Base-by-base conservation (phyloP, 2,329 filamentous ascomycete species). In the Aurifilum marmelostoma region DNA sequence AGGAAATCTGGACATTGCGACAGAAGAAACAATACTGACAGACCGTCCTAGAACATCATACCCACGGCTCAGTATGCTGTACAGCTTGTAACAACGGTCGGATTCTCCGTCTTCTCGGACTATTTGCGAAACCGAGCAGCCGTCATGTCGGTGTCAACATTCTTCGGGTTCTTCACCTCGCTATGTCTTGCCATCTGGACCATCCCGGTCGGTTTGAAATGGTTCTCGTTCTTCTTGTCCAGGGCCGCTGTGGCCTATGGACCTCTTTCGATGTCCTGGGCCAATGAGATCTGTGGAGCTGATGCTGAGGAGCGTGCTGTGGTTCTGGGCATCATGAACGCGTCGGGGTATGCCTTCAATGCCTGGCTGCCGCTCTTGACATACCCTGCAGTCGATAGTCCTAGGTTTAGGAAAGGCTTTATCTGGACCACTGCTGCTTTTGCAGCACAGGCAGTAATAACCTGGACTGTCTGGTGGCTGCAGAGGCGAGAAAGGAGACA, bases 91-190 rank as follows among this genome's bases (percentile, higher is more conserved):
- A 82, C 81, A 9, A 88, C 86, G 0, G 78, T 89, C 0, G 75
- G 79, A 24, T 88, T 83, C 72, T 87, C 80, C 21, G 88, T 81
- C 85, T 81, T 78, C 24, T 88, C 80, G 14, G 88, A 83, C 76
- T 81, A 79, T 6, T 76, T 84, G 65, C 85, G 85, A 39, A 69
- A 54, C 29, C 68, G 69, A 8, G 63, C 69, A 2, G 43, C 62
- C n/a, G 65, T 71, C 6, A 72, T 72, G 71, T 66, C 66, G 11
- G 64, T 71, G 11, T 67, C 70, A 5, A 68, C 70, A 5, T 67
- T 68, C 14, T 71, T 71, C 63, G 67, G 67, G 8, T 70, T 69
- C 43, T 63, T 70, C 52, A 71, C 66, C 7, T 71, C 67, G 24
- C 37, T 70, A 9, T 39, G 67, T n/a, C 68, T 71, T 27, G 68